Percentiles rank a stretch among this genome's conserved stretches.
phyloP scores from a whole-genome alignment of 768 basidiomycete species.

The Hydnomerulius pinastri region DNA sequence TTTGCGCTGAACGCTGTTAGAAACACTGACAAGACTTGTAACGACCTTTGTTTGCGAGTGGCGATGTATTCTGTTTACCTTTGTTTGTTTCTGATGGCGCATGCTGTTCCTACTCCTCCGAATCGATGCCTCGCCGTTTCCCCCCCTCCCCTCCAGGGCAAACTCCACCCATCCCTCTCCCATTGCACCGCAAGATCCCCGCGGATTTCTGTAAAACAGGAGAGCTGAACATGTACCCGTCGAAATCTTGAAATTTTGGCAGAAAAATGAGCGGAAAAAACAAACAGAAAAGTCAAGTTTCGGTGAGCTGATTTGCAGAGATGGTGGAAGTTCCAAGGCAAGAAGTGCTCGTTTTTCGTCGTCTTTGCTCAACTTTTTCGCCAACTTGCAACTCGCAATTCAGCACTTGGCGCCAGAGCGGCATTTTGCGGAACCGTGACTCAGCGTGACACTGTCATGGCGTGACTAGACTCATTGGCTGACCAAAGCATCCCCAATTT shows the following conservation, averaged over 20 bases:
- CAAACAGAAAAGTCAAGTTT: not conserved
- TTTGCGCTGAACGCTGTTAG: slow-evolving; percentile 17
- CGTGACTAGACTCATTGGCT: slow-evolving; percentile 16
- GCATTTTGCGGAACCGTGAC: slow-evolving; percentile 27
- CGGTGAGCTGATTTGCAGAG: slow-evolving; percentile 12
- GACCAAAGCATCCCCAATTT: slow-evolving; percentile 21
- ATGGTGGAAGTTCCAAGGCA: slow-evolving; percentile 37
- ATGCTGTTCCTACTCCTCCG: slow-evolving; percentile 22
- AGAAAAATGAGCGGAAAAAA: slow-evolving; percentile 12
- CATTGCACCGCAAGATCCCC: not conserved
- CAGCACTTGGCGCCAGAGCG: slow-evolving; percentile 17
- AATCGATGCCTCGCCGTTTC: slow-evolving; percentile 26
- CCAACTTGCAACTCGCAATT: slow-evolving; percentile 23
- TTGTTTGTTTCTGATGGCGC: slow-evolving; percentile 24
- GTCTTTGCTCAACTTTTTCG: slow-evolving; percentile 16
- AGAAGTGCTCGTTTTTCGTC: slow-evolving; percentile 31
- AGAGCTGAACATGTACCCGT: not conserved
- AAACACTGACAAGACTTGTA: slow-evolving; percentile 20
- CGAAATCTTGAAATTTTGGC: not conserved
- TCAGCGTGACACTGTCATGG: slow-evolving; percentile 16
- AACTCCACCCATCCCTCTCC: slow-evolving; percentile 7
- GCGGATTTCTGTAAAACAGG: not conserved
- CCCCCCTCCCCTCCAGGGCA: slow-evolving; percentile 18
- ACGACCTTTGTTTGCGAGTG: slow-evolving; percentile 36
- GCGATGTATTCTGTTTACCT: slow-evolving; percentile 30